Conservation (phyloP, 441 rosid genomes). For the Adansonia madagascariensis region DNA sequence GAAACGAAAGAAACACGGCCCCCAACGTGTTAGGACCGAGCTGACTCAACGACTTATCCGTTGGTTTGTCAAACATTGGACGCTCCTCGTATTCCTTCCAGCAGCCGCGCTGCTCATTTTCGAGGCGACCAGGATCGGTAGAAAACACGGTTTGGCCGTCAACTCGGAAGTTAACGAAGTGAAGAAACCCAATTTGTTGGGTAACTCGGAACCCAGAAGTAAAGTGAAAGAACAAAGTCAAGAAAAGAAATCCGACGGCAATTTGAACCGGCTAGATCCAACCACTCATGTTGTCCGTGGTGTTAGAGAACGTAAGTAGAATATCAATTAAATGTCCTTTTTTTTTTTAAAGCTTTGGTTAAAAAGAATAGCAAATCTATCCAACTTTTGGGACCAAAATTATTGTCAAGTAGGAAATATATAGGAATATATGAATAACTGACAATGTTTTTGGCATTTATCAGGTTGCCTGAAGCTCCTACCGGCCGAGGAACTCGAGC, state of each 20-base stretch:
- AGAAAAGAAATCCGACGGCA: slow-evolving; percentile 38
- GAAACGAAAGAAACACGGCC: slow-evolving; percentile 68
- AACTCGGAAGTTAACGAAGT: slow-evolving; percentile 26
- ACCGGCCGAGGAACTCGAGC: slow-evolving; percentile 71
- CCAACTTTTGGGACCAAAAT: not conserved
- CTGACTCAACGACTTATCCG: slow-evolving; percentile 52
- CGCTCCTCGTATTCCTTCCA: slow-evolving; percentile 54
- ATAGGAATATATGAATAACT: not conserved
- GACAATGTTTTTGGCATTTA: slow-evolving; percentile 15
- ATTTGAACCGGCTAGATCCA: slow-evolving; percentile 67
- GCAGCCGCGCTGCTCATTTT: slow-evolving; percentile 66
- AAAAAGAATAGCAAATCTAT: not conserved
- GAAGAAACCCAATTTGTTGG: slow-evolving; percentile 27
- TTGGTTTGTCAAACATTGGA: slow-evolving; percentile 68
- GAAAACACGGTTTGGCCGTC: slow-evolving; percentile 31
- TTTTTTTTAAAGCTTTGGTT: not conserved
- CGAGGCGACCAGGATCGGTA: slow-evolving; percentile 72
- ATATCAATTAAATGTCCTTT: not conserved
- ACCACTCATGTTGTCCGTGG: slow-evolving; percentile 47
- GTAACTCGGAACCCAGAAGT: slow-evolving; percentile 5
- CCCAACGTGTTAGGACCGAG: slow-evolving; percentile 46
- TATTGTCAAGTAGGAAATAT: not conserved
- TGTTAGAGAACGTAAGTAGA: slow-evolving; percentile 54
- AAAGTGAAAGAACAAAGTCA: slow-evolving; percentile 34
- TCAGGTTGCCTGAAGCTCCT: slow-evolving; percentile 89